These are phyloP conservation scores for Scopulariopsis brevicaulis DNA, from an alignment of 2,329 filamentous ascomycete genomes.

Conservation along the genomic window DNA sequence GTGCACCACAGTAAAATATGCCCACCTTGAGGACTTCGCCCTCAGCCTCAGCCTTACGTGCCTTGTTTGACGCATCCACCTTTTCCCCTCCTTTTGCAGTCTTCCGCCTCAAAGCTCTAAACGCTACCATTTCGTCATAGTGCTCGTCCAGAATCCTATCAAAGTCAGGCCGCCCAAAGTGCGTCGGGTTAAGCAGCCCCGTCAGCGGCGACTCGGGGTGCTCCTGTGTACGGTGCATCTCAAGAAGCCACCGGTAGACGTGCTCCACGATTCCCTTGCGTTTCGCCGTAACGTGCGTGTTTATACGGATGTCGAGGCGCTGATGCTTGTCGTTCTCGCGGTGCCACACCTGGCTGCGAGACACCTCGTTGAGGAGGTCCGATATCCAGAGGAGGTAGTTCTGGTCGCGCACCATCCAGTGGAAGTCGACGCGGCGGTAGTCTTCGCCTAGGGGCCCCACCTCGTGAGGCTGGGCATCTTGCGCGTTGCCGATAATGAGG, in stretches of 20 bases:
- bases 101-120: conserved; percentile 13
- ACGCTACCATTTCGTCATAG: conserved; percentile 37
- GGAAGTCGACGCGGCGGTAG: conserved; percentile 43
- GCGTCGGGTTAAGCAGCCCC: conserved; percentile 38
- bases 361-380: conserved; percentile 38
- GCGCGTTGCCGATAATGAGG: background rate
- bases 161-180: conserved; percentile 44
- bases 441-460: conserved; percentile 18
- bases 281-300: conserved; percentile 45
- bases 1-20: conserved; percentile 44
- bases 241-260: conserved; percentile 43
- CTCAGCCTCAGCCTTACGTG: conserved; percentile 8
- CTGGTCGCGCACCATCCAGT: conserved; percentile 47
- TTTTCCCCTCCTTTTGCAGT: background rate
- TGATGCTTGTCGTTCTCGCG: conserved; percentile 21
- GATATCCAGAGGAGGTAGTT: conserved; percentile 47
- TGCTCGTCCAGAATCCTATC: conserved; percentile 38
- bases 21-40: conserved; percentile 33
- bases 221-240: conserved; percentile 38
- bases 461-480: conserved; percentile 7
- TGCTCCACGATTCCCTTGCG: conserved; percentile 39
- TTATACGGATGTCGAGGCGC: conserved; percentile 40
- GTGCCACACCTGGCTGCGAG: conserved; percentile 23
- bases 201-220: conserved; percentile 41
- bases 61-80: background rate